phyloP scores from a whole-genome alignment of 352 stramenopile species.

The Phytophthora citrophthora region DNA sequence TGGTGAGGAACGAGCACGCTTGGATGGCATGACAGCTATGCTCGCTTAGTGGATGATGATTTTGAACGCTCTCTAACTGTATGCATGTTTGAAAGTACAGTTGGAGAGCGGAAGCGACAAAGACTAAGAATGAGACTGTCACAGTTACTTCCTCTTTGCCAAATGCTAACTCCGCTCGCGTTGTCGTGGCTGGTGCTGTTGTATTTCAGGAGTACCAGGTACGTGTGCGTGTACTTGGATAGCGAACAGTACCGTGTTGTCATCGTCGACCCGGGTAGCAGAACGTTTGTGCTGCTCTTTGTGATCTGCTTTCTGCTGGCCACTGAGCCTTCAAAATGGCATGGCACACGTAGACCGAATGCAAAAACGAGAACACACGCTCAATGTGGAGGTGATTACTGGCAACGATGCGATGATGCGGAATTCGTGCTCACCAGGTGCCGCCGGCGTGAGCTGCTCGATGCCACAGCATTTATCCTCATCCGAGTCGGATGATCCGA shows the following conservation, averaged over 20 bases:
- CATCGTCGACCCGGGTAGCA: background rate
- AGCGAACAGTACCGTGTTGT: background rate
- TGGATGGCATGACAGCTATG: slow-evolving; percentile 8
- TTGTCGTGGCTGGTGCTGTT: background rate
- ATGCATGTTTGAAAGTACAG: no score
- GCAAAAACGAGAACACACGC: background rate
- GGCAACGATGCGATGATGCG: background rate
- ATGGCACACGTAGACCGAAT: no score
- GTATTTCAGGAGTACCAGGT: no score
- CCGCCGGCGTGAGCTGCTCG: background rate
- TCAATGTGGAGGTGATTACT: background rate
- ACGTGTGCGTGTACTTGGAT: background rate
- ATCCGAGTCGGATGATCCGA: no score
- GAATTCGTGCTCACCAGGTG: background rate
- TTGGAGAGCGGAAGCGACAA: background rate
- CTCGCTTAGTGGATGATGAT: no score
- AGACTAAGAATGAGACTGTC: slow-evolving; percentile 2
- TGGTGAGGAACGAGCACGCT: slow-evolving; percentile 5
- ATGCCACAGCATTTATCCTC: no score
- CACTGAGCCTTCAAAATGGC: no score
- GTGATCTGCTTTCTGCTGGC: background rate
- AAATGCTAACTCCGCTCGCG: slow-evolving; percentile 14
- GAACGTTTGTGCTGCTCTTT: background rate
- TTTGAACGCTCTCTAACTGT: no score
- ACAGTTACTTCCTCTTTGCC: slow-evolving; percentile 7